These are phyloP conservation scores for Phytophthora pisi DNA, from an alignment of 352 stramenopile species.

Conservation along the genomic window DNA sequence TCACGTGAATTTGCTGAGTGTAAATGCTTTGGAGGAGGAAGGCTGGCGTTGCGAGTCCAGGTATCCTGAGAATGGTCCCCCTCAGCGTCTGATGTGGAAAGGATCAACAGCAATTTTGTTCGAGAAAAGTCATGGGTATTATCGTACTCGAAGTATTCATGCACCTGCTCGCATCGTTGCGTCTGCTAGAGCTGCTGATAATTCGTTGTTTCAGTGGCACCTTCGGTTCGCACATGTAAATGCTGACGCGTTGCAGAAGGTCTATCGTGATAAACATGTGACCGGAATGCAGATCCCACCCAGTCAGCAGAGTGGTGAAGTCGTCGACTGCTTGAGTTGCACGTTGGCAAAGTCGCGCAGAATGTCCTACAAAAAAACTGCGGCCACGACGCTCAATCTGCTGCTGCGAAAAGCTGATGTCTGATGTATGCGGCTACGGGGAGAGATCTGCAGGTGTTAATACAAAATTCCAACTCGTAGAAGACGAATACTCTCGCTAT, in stretches of 20 bases:
- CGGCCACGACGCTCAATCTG: not conserved
- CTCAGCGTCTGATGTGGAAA: not conserved
- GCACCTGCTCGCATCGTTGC: not conserved
- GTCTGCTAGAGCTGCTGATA: not conserved
- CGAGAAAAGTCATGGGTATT: not conserved
- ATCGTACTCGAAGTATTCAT: not conserved
- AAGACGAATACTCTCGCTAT: not conserved
- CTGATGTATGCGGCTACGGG: not conserved
- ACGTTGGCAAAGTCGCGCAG: not conserved
- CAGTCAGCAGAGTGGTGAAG: not conserved
- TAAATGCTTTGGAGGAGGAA: not conserved
- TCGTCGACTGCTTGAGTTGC: not conserved
- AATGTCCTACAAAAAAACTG: not conserved
- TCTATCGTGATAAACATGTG: not conserved
- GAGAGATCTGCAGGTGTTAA: not conserved
- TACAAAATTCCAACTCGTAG: not conserved
- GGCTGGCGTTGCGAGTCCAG: not conserved
- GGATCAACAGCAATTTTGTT: not conserved
- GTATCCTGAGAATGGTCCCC: not conserved
- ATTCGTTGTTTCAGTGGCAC: not conserved
- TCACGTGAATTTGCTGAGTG: not conserved
- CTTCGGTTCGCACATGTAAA: not conserved
- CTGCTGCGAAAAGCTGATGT: not conserved
- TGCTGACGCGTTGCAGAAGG: not conserved
- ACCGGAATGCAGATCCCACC: not conserved